Base-by-base conservation (phyloP, 2,329 filamentous ascomycete species). In the Ambrosiella xylebori region DNA sequence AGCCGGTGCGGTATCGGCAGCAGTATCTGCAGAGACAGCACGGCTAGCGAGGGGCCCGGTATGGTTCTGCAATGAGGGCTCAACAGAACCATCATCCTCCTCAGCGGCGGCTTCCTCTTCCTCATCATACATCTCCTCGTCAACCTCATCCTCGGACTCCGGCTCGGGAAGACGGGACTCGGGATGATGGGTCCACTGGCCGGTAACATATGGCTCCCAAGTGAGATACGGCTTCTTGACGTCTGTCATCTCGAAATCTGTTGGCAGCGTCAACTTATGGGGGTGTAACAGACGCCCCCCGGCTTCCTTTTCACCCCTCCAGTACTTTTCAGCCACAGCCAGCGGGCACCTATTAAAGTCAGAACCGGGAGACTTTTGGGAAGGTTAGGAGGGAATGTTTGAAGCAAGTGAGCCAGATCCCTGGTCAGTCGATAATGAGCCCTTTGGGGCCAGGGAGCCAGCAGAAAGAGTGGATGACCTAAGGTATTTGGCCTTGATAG, bases 141-240 rank as follows among this genome's bases (percentile, higher is more conserved):
- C 60, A n/a, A 61, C 63, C 1, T 66, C 62, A 1, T 50, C 53
- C 37, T 66, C 62, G 3, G 63, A 63, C 6, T 63, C 64, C 56
- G 63, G 56, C 61, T 57, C 55, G 8, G 60, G 61, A 17, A 61
- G 36, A 12, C 61, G 61, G 40, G 60, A 70, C 57, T 72, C 71
- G 1, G 72, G 72, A 50, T 73, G 73, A 1, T 65, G 62, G 27
- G 69, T 62, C 57, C 65, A 71, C 59, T 73, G 71, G 13, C 67
- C 69, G 37, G 69, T 66, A 7, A 74, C 59, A 54, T 72, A 74
- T 3, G 72, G 70, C 1, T 69, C 73, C 7, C 74, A 64, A 45
- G 71, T 63, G 17, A 69, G 64, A 68, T 70, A 73, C 19, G 67
- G 66, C 52, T 54, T 54, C 52, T 54, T 54, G 15, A 41, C 17